Base-by-base conservation (phyloP, 2,329 filamentous ascomycete genomes). In the Microsporum ferrugineum region DNA sequence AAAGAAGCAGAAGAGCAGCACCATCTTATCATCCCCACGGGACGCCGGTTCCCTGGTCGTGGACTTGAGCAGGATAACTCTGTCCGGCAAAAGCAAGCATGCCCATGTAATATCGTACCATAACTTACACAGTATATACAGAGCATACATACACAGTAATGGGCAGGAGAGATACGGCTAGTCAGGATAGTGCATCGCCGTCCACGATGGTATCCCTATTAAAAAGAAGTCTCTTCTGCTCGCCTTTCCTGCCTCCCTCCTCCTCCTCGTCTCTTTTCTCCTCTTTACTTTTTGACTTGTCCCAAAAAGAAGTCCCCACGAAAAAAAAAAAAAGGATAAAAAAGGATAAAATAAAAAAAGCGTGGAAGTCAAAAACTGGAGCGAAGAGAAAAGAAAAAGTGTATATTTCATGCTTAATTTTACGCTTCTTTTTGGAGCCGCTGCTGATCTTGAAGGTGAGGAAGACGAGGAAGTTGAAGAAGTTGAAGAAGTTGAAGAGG, bases 321-420 rank as follows among this genome's bases (percentile, higher is more conserved):
- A 17, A 17, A 17, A 17, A 17, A 17, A 17, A 17, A 17, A 17
- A 17, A 17, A 17, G 38, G 12, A 41, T 10, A 41, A 14, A 14
- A 14, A 41, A 14, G 38, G 4, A 41, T 10, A 41, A 41, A 8
- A 36, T 17, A 17, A 17, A 17, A 17, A 17, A 17, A 17, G 17
- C 17, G 17, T 36, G 34, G 38, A 39, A 39, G 38, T 39, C 38
- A 39, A 39, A 36, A 5, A 36, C 34, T 36, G 34, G 34, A 8
- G 34, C 5, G 34, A 27, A 45, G 43, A 45, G 43, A 45, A n/a
- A 17, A 27, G n/a, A 6, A n/a, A 53, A 53, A 53, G 49, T 59
- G 43, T 59, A 45, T 59, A 36, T 59, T 23, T 17, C 31, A 45
- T 47, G 39, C 31, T 59, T 59, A 47, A 59, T 59, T 17, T 47